A percentile compares a stretch with the other conserved stretches of the same genome.
These are phyloP conservation scores for Kwoniella mangroviensis DNA, from an alignment of 768 basidiomycete species.

Conservation along the genomic window DNA sequence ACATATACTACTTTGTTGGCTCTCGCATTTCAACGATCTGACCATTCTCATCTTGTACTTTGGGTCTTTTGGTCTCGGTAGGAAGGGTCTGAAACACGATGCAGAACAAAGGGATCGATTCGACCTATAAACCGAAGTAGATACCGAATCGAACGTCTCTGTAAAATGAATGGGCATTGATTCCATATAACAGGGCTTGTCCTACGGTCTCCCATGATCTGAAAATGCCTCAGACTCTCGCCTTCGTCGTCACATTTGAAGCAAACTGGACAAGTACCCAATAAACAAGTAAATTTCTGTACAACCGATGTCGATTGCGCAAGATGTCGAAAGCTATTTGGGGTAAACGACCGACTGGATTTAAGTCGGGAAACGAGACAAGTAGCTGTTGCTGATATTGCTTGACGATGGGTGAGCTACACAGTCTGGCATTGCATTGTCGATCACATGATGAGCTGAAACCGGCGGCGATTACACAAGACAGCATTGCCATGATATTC, in stretches of 20 bases:
- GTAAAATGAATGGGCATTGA: conserved; percentile 26
- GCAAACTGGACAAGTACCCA: conserved; percentile 42
- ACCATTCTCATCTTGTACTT: conserved; percentile 5
- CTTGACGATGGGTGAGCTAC: no score
- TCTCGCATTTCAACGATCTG: not conserved
- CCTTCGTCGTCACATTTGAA: conserved; percentile 30
- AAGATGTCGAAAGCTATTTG: no score
- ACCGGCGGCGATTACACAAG: no score
- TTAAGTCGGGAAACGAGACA: no score
- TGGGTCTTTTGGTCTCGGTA: conserved; percentile 1
- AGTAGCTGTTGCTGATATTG: no score
- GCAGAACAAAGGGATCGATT: conserved; percentile 6
- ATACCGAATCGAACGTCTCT: conserved; percentile 19
- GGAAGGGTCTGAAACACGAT: conserved; percentile 6
- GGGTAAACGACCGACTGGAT: no score
- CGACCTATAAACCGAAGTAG: not conserved
- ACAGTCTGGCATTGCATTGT: no score
- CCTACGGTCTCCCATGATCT: conserved; percentile 42
- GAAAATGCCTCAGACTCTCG: conserved; percentile 43
- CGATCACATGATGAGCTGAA: no score
- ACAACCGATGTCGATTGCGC: no score
- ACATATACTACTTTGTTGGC: not conserved
- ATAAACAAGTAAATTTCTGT: conserved; percentile 32
- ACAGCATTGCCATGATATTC: no score
- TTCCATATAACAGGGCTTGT: conserved; percentile 38